Conservation (phyloP, 2,329 filamentous ascomycete genomes). For the Nakataea oryzae region DNA sequence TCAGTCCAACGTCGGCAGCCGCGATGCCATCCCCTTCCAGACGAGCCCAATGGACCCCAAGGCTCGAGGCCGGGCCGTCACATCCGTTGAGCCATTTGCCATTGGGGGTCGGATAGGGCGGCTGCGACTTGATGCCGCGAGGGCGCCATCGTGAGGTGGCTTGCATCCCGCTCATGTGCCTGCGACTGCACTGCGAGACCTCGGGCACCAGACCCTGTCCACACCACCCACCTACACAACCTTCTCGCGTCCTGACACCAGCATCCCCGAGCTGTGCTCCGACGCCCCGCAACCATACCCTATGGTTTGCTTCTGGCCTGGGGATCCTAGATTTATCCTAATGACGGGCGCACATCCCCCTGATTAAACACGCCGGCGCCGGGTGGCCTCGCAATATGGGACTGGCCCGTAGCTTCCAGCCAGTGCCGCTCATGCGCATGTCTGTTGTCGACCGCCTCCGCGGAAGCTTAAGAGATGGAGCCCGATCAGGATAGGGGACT, state of each 20-base stretch:
- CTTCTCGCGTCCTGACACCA: not conserved
- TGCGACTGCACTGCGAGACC: not conserved
- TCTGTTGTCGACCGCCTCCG: not conserved
- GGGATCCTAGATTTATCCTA: not conserved
- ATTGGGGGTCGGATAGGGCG: not conserved
- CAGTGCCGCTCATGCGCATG: not conserved
- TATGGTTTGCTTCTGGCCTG: not conserved
- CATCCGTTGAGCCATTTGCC: not conserved
- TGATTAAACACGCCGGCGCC: not conserved
- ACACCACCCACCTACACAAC: not conserved
- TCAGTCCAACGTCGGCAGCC: not conserved
- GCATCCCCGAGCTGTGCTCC: not conserved
- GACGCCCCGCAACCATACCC: not conserved
- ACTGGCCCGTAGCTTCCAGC: not conserved
- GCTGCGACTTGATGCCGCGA: not conserved
- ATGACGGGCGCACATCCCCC: not conserved
- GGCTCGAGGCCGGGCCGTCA: not conserved
- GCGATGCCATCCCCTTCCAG: not conserved
- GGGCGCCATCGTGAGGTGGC: not conserved
- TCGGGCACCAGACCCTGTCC: not conserved
- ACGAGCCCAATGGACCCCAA: not conserved
- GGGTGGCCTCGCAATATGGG: not conserved
- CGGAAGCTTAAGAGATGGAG: not conserved
- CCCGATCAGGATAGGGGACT: not conserved
- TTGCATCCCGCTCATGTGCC: not conserved